Evolutionary conservation across 2,329 filamentous ascomycete genomes (phyloP), one percentile per base, ranked within the genome.

Genomic region (Talaromyces sp.): DNA sequence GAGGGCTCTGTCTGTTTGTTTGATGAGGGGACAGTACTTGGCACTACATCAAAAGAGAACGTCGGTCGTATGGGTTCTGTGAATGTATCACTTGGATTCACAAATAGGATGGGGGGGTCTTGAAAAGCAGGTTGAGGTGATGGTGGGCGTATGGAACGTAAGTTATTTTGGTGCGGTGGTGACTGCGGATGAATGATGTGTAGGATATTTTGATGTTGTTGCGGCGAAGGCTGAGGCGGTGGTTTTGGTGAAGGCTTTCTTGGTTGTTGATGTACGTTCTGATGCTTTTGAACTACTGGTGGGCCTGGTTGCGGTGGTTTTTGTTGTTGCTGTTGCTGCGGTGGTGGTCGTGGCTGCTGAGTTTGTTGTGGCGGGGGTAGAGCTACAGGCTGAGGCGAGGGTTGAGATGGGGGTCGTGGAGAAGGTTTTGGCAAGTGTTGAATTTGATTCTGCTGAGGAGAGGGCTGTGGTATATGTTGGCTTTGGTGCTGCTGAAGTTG

Each of bases 21-120:
- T 16, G 73, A 71, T 24, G 74, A 70, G 37, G 75, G 72, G 35
- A 70, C 68, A 33, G 74, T 31, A 48, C 45, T 67, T 39, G 64
- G 10, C 41, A 61, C 41, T 41, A 35, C 24, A 52, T 63, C 60
- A 31, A 73, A 74, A 11, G 75, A 64, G 16, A 73, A 72, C 6
- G 52, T 47, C n/a, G 27, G 39, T 24, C 61, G 50, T 16, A 52
- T 33, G 1, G 73, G 72, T 48, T 75, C 72, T 22, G 77, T 70
- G 64, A 78, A 78, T 14, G 65, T 65, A 76, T 67, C 67, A 35
- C 75, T 72, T 6, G 75, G 76, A 37, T 77, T 78, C 37, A 77
- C 73, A 69, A 75, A 77, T 57, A 76, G 78, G 58, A 73, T 72
- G 57, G 73, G 76, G 39, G 71, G 70, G 35, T 72, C 70, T 52